These are phyloP conservation scores for Conticribra weissflogii DNA, from an alignment of 108 stramenopile genomes.

Conservation along the genomic window DNA sequence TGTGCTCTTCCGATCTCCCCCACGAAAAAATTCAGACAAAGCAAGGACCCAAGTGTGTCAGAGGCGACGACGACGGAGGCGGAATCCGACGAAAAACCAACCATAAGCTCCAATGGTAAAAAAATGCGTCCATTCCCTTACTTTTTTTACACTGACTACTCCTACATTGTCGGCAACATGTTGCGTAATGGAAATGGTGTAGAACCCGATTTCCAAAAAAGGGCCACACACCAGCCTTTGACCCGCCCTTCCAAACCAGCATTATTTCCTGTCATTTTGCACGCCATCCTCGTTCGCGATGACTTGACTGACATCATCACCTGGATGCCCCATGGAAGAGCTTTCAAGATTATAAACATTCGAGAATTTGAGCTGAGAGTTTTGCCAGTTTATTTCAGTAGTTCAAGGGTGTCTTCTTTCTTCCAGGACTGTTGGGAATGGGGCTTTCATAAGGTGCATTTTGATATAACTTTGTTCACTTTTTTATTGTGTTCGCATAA, in stretches of 20 bases:
- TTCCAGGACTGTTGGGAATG: conserved; percentile 58
- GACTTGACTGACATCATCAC: conserved; percentile 60
- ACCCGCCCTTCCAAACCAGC: conserved; percentile 55
- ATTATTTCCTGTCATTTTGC: conserved; percentile 70
- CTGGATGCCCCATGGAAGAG: conserved; percentile 72
- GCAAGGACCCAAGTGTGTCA: no score
- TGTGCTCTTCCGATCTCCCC: no score
- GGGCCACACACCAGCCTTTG: conserved; percentile 52
- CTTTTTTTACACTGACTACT: conserved; percentile 62
- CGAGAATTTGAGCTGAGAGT: conserved; percentile 57
- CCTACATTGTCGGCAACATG: conserved; percentile 40
- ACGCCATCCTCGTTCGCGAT: conserved; percentile 60
- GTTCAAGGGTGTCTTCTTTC: conserved; percentile 55
- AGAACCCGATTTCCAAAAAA: no score
- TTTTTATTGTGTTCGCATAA: no score
- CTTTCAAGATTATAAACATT: conserved; percentile 60
- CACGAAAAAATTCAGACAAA: no score
- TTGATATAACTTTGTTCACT: conserved; percentile 17
- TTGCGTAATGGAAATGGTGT: no score
- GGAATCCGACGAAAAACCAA: no score
- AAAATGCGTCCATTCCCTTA: conserved; percentile 29
- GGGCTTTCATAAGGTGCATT: conserved; percentile 48
- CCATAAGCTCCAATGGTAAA: no score
- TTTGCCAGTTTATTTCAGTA: conserved; percentile 62
- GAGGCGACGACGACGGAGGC: no score